Percentiles rank a stretch among this genome's conserved stretches.
Conservation (phyloP, 331 rosid species). For the Malus hybrid region DNA sequence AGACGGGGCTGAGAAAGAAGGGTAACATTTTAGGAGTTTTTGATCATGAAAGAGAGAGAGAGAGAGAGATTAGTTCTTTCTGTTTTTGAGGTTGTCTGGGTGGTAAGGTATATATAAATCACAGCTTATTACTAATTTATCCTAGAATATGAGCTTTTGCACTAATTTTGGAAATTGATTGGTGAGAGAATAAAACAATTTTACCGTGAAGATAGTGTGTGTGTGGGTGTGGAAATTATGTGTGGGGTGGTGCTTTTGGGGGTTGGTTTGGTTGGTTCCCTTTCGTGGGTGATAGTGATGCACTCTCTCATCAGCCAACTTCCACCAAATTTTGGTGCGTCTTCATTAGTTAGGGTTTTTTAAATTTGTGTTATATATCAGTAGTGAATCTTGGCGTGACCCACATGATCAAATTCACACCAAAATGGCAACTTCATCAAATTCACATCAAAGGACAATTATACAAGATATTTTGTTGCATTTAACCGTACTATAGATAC, state of each 20-base stretch:
- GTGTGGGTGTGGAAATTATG: neutral
- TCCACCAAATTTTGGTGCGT: neutral
- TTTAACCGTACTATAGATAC: too few species aligned
- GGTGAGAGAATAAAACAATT: neutral
- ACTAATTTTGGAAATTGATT: neutral
- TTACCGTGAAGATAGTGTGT: neutral
- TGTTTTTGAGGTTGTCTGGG: neutral
- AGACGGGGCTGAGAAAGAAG: slow-evolving; percentile 42
- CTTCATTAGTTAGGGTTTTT: neutral
- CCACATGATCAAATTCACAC: neutral
- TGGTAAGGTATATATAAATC: neutral
- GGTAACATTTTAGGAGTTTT: slow-evolving; percentile 37
- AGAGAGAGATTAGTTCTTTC: neutral
- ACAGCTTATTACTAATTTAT: too few species aligned
- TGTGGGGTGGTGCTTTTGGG: neutral
- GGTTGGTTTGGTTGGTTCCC: neutral
- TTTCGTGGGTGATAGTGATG: neutral
- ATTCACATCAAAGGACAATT: too few species aligned
- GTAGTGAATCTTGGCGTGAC: neutral
- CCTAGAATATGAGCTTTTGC: neutral
- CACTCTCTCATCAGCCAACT: neutral
- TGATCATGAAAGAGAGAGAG: neutral
- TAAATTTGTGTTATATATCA: neutral
- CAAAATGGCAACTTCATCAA: neutral
- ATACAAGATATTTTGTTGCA: too few species aligned